phyloP scores from a whole-genome alignment of 345 rosid species.

The Sonneratia alba region DNA sequence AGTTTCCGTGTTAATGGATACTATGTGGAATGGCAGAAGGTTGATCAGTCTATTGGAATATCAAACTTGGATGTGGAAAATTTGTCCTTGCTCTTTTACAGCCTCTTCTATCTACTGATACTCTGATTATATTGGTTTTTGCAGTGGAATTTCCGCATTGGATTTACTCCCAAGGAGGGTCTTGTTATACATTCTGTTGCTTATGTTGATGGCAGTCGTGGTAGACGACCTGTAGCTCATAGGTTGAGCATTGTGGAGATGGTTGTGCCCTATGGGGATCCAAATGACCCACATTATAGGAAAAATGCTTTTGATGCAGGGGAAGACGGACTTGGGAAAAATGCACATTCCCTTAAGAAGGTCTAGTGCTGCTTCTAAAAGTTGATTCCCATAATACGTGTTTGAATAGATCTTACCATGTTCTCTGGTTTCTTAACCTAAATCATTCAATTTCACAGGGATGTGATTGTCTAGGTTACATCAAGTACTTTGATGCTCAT shows the following conservation, averaged over 20 bases:
- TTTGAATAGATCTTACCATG: not conserved
- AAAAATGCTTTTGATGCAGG: conserved; percentile 96
- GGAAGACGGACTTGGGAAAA: conserved; percentile 93
- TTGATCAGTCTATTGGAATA: conserved; percentile 14
- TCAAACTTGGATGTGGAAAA: not conserved
- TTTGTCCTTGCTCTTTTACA: conserved; percentile 8
- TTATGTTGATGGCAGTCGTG: conserved; percentile 80
- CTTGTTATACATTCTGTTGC: conserved; percentile 86
- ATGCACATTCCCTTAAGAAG: conserved; percentile 89
- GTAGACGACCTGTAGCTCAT: conserved; percentile 82
- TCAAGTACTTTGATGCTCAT: conserved; percentile 89
- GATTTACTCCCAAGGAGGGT: conserved; percentile 90
- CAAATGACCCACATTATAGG: conserved; percentile 85
- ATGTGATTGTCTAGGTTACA: conserved; percentile 80
- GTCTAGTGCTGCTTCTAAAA: conserved; percentile 21
- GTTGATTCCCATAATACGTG: conserved; percentile 8
- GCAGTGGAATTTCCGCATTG: conserved; percentile 94
- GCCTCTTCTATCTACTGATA: not conserved
- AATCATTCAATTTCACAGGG: conserved; percentile 30
- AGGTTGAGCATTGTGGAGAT: conserved; percentile 91
- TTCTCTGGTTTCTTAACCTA: not conserved
- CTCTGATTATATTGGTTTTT: conserved; percentile 19
- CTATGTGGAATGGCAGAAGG: conserved; percentile 94
- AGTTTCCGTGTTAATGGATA: conserved; percentile 76
- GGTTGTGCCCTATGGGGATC: conserved; percentile 97